Evolutionary conservation across 192 early-diverging fungal genomes (phyloP).

Genomic region (Spinellus fusiger): DNA sequence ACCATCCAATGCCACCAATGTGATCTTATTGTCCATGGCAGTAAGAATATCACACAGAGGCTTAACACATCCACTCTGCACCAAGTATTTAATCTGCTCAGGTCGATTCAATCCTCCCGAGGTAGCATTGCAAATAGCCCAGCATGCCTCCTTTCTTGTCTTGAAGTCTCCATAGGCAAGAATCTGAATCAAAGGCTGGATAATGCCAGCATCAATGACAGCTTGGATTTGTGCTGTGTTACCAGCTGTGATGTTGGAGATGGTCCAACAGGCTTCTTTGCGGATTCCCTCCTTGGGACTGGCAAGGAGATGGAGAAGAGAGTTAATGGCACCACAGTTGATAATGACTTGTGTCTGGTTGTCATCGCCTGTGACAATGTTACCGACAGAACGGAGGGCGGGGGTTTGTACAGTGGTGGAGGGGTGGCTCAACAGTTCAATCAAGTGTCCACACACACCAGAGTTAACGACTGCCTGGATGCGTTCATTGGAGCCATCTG

Average conservation of each 20-base stretch:
- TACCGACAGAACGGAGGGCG: slow-evolving; percentile 93
- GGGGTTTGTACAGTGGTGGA: slow-evolving; percentile 92
- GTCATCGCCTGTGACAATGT: slow-evolving; percentile 99
- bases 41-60: slow-evolving; percentile 91
- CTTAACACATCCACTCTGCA: slow-evolving; percentile 87
- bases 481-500: slow-evolving; percentile 95
- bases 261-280: slow-evolving; percentile 99
- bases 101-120: slow-evolving; percentile 88
- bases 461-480: slow-evolving; percentile 97
- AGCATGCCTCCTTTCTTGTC: slow-evolving; percentile 99
- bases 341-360: slow-evolving; percentile 94
- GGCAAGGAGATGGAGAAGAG: slow-evolving; percentile 76
- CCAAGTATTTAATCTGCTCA: slow-evolving; percentile 92
- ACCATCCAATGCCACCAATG: slow-evolving; percentile 94
- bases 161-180: slow-evolving; percentile 91
- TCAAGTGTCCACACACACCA: slow-evolving; percentile 88
- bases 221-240: slow-evolving; percentile 89
- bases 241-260: slow-evolving; percentile 98
- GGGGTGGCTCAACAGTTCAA: slow-evolving; percentile 87
- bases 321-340: slow-evolving; percentile 79
- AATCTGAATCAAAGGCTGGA: slow-evolving; percentile 86
- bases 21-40: slow-evolving; percentile 93
- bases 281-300: slow-evolving; percentile 92
- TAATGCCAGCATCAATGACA: slow-evolving; percentile 91
- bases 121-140: slow-evolving; percentile 98